A percentile compares a stretch with the other conserved stretches of the same genome.
These are phyloP conservation scores for Monosporascus sp. DNA, from an alignment of 2,329 filamentous ascomycete species.

Conservation along the genomic window DNA sequence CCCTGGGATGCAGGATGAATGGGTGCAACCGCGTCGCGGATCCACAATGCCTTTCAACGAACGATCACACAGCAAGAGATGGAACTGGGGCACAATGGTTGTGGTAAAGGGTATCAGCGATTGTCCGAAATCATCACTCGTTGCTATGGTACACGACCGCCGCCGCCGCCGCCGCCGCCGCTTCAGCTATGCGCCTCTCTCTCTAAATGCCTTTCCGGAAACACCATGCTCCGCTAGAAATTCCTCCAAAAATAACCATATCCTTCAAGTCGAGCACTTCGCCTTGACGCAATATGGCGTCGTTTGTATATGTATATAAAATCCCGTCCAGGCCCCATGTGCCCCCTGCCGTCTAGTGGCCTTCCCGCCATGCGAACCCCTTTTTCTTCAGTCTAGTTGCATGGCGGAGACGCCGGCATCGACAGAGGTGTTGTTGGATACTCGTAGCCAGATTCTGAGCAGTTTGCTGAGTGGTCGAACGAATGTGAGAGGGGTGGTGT, in stretches of 20 bases:
- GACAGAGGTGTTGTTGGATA: constrained; percentile 68
- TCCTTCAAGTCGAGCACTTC: constrained; percentile 9
- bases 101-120: too few species aligned
- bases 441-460: constrained; percentile 58
- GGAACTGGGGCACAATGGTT: too few species aligned
- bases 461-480: constrained; percentile 62
- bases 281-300: constrained; percentile 2
- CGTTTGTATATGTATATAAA: background rate
- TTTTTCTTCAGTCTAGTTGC: constrained; percentile 15
- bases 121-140: background rate
- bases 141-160: background rate
- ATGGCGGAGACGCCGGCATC: constrained; percentile 63
- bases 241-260: background rate
- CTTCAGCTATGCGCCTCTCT: background rate
- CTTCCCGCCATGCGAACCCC: background rate
- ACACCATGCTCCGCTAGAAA: background rate
- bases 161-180: background rate
- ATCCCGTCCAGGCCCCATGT: background rate
- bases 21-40: too few species aligned
- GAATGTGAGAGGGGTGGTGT: constrained; percentile 74
- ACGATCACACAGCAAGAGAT: too few species aligned
- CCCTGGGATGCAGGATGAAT: too few species aligned
- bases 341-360: background rate
- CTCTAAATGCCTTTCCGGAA: background rate
- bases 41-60: too few species aligned